These are phyloP conservation scores for Astragalus glycyphyllos DNA, from an alignment of 306 rosid genomes.

Conservation along the genomic window DNA sequence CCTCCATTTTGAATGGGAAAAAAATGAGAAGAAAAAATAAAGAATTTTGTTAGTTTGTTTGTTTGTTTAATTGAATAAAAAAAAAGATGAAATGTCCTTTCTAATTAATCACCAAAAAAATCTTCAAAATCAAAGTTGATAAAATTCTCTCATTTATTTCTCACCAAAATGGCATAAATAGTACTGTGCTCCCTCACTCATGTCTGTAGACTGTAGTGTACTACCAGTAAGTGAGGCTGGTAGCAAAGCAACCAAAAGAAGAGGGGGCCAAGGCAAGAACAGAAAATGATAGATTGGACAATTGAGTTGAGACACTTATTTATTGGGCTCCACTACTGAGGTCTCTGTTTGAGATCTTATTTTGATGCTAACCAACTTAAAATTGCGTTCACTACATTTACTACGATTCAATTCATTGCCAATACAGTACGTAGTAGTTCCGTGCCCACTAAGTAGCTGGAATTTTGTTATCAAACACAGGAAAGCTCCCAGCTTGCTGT, in stretches of 20 bases:
- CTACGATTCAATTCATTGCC: too few species aligned
- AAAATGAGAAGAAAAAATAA: too few species aligned
- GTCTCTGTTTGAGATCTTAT: slow-evolving; percentile 9
- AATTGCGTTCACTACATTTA: slow-evolving; percentile 9
- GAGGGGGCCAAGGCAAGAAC: slow-evolving; percentile 21
- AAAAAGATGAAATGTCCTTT: background rate
- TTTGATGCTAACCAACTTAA: slow-evolving; percentile 21
- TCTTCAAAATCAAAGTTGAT: background rate
- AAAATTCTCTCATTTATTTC: background rate
- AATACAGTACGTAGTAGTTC: background rate
- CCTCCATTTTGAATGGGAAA: background rate
- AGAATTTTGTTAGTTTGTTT: too few species aligned
- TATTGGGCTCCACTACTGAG: slow-evolving; percentile 45
- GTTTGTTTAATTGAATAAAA: too few species aligned
- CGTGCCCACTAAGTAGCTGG: slow-evolving; percentile 41
- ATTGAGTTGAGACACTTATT: slow-evolving; percentile 1
- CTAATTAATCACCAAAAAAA: background rate
- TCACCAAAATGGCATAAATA: background rate
- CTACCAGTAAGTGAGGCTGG: too few species aligned
- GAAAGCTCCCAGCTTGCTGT: slow-evolving; percentile 26
- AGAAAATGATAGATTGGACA: slow-evolving; percentile 49
- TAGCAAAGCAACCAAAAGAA: slow-evolving; percentile 27
- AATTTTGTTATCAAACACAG: slow-evolving; percentile 40
- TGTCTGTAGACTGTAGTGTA: background rate
- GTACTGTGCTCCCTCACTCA: background rate